Evolutionary conservation across 139 green algal genomes (phyloP).

Genomic region (Chlamydomonas applanata): DNA sequence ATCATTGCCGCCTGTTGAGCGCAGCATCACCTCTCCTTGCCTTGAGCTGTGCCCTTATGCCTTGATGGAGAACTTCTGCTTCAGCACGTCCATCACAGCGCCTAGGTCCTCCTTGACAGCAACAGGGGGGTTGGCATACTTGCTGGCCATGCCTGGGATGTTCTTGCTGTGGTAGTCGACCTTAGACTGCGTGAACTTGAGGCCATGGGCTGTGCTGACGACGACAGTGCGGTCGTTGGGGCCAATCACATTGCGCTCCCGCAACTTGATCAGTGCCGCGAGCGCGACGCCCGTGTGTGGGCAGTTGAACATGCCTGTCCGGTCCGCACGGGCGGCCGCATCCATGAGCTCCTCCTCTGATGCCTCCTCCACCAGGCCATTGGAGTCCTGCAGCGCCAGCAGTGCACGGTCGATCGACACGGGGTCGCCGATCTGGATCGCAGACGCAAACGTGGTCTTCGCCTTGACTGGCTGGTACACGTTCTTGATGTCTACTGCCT

Average conservation of each 20-base stretch:
- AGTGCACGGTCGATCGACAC: slow-evolving; percentile 98
- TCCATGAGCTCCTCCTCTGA: slow-evolving; percentile 99
- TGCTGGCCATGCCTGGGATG: slow-evolving; percentile 68
- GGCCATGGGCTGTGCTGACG: slow-evolving; percentile 94
- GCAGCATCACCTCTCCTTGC: too few species aligned
- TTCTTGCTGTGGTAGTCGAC: slow-evolving; percentile 91
- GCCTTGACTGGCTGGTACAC: slow-evolving; percentile 90
- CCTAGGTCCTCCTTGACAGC: slow-evolving; percentile 90
- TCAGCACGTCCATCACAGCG: slow-evolving; percentile 92
- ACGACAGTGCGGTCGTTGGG: slow-evolving; percentile 92
- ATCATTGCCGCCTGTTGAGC: too few species aligned
- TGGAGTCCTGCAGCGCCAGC: slow-evolving; percentile 81
- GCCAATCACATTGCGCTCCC: slow-evolving; percentile 69
- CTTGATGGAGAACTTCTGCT: slow-evolving; percentile 47
- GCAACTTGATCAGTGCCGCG: slow-evolving; percentile 89
- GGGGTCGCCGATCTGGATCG: slow-evolving; percentile 98
- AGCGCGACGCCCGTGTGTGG: slow-evolving; percentile 93
- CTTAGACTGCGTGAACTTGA: slow-evolving; percentile 98
- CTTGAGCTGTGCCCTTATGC: neutral
- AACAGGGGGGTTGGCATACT: slow-evolving; percentile 92
- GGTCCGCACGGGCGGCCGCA: slow-evolving; percentile 90
- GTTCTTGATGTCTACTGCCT: too few species aligned
- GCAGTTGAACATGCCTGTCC: slow-evolving; percentile 96
- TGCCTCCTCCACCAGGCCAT: slow-evolving; percentile 98
- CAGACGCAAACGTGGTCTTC: slow-evolving; percentile 92